Base-by-base conservation (phyloP, 2,329 filamentous ascomycete genomes). In the Alternaria brassicicola region DNA sequence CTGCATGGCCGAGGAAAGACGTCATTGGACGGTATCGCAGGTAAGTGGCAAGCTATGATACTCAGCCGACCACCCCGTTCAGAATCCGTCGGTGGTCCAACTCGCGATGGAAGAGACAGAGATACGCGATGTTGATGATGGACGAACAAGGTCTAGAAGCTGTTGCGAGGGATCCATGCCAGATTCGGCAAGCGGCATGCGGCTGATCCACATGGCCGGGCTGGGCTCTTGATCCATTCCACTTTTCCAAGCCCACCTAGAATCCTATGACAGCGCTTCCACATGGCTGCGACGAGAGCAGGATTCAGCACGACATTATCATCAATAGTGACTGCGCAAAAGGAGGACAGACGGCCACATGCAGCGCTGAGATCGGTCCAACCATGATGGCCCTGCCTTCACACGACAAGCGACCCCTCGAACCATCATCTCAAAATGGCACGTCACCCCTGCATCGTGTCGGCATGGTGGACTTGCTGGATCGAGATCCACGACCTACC, bases 401-500 rank as follows among this genome's bases (percentile, higher is more conserved):
- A 33, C 46, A 46, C 41, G 30, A 41, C 15, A 47, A 56, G 28
- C 42, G 38, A 35, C 56, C 28, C 48, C 52, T 51, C n/a, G 43
- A 39, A 21, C 33, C 43, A 21, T 9, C 39, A 17, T 12, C 30
- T 25, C 49, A 56, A 9, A 56, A 59, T 41, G 59, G 50, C 36
- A 39, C 50, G 30, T 52, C 54, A 9, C 42, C 28, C 15, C 46
- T 68, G 43, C 56, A 48, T 48, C 48, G 38, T 31, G 47, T 71
- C 25, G 63, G 68, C 39, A 56, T 70, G 38, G 55, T 68, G 38
- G 59, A 68, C 25, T 56, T 71, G 21, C 55, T 72, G n/a, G 58
- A 67, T 25, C 36, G 52, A 48, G 68, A 72, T 28, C 55, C 64
- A 2, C 63, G 64, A 23, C 68, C 69, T 38, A 64, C 64, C 5